Evolutionary conservation across 2,329 filamentous ascomycete species (phyloP), one percentile per base, ranked within the genome.

Genomic region (Diaporthe sp.): DNA sequence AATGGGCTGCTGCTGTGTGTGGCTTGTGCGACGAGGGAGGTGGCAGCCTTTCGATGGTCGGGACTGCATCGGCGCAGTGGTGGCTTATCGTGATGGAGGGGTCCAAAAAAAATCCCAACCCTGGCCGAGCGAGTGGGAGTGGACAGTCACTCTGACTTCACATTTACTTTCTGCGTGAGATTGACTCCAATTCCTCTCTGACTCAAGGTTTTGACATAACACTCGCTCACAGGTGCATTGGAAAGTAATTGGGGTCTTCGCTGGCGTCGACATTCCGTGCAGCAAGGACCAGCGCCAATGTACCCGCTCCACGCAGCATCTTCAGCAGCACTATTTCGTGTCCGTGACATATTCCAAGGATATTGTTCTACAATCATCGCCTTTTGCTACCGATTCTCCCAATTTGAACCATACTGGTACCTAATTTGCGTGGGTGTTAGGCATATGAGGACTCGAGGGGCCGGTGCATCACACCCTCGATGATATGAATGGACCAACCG

Each of bases 41-140:
- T 35, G 56, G n/a, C 50, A 50, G 39, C 30, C 44, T 47, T 58
- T 30, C 25, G 17, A 58, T n/a, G 58, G 58, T 59, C 72, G 72
- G 72, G 68, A n/a, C 8, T 61, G 72, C 35, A 35, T 63, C 39
- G 47, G 30, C 39, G 37, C 19, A 35, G 44, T 22, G n/a, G 10
- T 39, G 35, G 37, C 55, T 58, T 58, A 47, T 37, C 12, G 68
- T 39, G 32, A 63, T 32, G 44, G 27, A 53, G 72, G 71, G 72
- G 47, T 72, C 44, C 37, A 42, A 39, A 66, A 44, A 47, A 68
- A 68, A 22, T 68, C 63, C 63, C 63, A 68, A 68, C 47, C 63
- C 63, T 68, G 63, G n/a, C 63, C 5, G 32, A 27, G 22, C 22
- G 30, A 61, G 30, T 9, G 30, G 4, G 13, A 66, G 27, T 17